Conservation (phyloP, 768 basidiomycete genomes). For the Mycena metata region DNA sequence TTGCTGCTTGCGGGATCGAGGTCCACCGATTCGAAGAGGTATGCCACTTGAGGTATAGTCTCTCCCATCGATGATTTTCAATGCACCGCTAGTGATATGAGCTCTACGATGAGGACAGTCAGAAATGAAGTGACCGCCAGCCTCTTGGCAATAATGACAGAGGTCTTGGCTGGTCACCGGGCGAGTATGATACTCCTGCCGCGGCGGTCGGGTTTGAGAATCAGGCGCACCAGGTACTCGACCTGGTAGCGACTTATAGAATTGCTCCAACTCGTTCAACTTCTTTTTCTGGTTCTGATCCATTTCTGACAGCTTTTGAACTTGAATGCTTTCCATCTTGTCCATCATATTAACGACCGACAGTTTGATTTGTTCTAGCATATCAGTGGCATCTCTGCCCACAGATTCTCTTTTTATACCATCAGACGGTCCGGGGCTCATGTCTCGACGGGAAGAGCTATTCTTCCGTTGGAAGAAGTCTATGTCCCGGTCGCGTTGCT, state of each 20-base stretch:
- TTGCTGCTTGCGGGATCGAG: background rate
- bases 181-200: background rate
- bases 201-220: background rate
- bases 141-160: constrained; percentile 1
- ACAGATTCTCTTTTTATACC: background rate
- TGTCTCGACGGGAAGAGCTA: too few relatives aligned
- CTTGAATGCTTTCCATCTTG: background rate
- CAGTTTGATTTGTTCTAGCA: constrained; percentile 9
- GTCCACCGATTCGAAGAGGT: background rate
- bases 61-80: background rate
- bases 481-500: background rate
- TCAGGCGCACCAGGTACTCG: background rate
- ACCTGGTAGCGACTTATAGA: constrained; percentile 12
- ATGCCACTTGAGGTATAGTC: background rate
- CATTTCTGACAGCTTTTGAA: background rate
- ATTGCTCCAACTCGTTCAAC: constrained; percentile 1
- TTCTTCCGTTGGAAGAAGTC: background rate
- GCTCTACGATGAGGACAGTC: background rate
- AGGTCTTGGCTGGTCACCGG: background rate
- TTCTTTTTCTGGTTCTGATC: background rate
- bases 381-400: background rate
- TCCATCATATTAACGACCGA: constrained; percentile 14
- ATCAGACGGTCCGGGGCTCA: too few relatives aligned
- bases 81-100: background rate
- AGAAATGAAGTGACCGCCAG: background rate